Percentiles rank a stretch among this genome's conserved stretches.
phyloP scores from a whole-genome alignment of 352 stramenopile genomes.

The Phytophthora rubi region DNA sequence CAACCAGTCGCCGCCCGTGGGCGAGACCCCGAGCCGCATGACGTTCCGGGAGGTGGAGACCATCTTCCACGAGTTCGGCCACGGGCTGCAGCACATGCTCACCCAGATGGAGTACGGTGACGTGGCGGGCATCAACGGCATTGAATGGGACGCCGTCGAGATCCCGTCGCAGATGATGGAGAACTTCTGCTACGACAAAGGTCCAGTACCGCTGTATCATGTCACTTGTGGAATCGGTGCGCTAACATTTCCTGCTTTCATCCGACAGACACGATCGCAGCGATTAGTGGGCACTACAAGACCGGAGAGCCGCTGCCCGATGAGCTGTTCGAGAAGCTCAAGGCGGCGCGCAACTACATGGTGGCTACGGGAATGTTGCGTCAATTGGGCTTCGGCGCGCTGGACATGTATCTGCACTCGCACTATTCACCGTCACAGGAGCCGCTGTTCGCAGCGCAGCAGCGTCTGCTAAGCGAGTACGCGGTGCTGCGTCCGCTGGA shows the following conservation, averaged over 20 bases:
- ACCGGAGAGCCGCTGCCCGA: constrained; percentile 91
- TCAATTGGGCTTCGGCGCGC: constrained; percentile 95
- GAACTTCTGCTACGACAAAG: constrained; percentile 98
- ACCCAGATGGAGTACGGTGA: constrained; percentile 95
- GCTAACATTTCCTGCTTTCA: constrained; percentile 14
- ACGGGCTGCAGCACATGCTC: constrained; percentile 99
- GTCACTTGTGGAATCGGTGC: neutral
- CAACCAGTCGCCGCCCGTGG: constrained; percentile 95
- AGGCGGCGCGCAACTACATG: constrained; percentile 95
- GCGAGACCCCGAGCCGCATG: constrained; percentile 96
- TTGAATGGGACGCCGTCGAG: constrained; percentile 99
- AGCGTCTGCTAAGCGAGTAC: constrained; percentile 82
- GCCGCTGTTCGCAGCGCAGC: constrained; percentile 94
- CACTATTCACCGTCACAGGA: constrained; percentile 72
- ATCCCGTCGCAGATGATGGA: constrained; percentile 99
- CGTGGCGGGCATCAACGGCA: constrained; percentile 96
- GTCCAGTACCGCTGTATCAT: constrained; percentile 20
- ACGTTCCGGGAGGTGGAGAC: constrained; percentile 98
- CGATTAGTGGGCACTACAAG: constrained; percentile 86
- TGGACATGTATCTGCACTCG: constrained; percentile 89
- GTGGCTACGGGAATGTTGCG: constrained; percentile 95
- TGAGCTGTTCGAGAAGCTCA: constrained; percentile 97
- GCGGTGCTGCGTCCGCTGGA: constrained; percentile 91
- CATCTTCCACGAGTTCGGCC: constrained; percentile 97
- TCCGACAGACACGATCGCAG: constrained; percentile 77